A percentile compares a stretch with the other conserved stretches of the same genome.
Evolutionary conservation across 2,329 filamentous ascomycete genomes (phyloP).

Genomic region (Paraphaeosphaeria minitans): DNA sequence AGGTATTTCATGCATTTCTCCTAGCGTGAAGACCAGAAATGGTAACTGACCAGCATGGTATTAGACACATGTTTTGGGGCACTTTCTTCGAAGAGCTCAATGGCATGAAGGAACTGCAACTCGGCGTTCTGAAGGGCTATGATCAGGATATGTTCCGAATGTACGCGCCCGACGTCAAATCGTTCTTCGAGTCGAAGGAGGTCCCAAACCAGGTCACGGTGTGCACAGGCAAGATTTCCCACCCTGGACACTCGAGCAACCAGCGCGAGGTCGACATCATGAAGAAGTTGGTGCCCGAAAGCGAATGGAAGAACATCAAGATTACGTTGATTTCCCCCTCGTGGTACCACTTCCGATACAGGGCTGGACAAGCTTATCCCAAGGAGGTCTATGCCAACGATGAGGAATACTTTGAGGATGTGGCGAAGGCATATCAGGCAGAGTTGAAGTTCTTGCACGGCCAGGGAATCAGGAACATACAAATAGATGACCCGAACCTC

Average conservation of each 20-base stretch:
- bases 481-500: constrained; percentile 57
- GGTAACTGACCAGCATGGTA: constrained; percentile 18
- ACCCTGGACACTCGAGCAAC: constrained; percentile 61
- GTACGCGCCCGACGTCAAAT: constrained; percentile 66
- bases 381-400: constrained; percentile 53
- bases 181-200: constrained; percentile 63
- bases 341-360: constrained; percentile 72
- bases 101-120: constrained; percentile 59
- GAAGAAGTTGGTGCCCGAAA: constrained; percentile 62
- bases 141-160: constrained; percentile 60
- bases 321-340: constrained; percentile 70
- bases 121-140: constrained; percentile 51
- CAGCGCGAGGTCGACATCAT: constrained; percentile 65
- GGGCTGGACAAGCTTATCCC: constrained; percentile 56
- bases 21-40: neutral
- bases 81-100: constrained; percentile 61
- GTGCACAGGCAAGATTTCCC: constrained; percentile 63
- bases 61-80: constrained; percentile 60
- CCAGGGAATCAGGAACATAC: constrained; percentile 54
- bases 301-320: constrained; percentile 69
- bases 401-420: constrained; percentile 55
- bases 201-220: constrained; percentile 61
- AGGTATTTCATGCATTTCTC: constrained; percentile 24
- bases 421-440: constrained; percentile 54
- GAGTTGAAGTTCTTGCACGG: constrained; percentile 54